Percentiles rank a stretch among this genome's conserved stretches.
Conservation (phyloP, 2,329 filamentous ascomycete genomes). For the Trichoderma pleuroti region DNA sequence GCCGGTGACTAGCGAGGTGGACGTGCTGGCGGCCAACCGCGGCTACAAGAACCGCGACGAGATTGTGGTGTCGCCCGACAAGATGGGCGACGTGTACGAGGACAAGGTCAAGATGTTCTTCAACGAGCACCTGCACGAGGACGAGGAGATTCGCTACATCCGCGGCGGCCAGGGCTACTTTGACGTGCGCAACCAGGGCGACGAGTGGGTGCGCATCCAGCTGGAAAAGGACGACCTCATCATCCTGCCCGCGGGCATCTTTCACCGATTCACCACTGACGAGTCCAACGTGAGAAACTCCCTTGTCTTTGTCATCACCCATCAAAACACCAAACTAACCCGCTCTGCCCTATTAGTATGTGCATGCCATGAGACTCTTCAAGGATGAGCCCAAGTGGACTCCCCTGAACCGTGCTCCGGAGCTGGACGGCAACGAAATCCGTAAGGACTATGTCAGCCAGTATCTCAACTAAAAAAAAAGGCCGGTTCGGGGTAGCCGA, state of each 20-base stretch:
- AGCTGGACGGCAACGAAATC: constrained; percentile 75
- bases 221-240: constrained; percentile 87
- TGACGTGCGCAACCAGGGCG: constrained; percentile 77
- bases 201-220: constrained; percentile 84
- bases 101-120: constrained; percentile 94
- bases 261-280: constrained; percentile 96
- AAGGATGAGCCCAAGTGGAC: constrained; percentile 99
- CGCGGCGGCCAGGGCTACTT: constrained; percentile 86
- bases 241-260: constrained; percentile 91
- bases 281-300: constrained; percentile 69
- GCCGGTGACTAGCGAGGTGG: constrained; percentile 61
- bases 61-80: constrained; percentile 80
- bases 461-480: constrained; percentile 37
- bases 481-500: background rate
- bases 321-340: background rate
- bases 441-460: constrained; percentile 71
- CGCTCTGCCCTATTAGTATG: constrained; percentile 59
- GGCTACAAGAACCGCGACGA: constrained; percentile 94
- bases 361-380: constrained; percentile 94
- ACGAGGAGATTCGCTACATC: constrained; percentile 97
- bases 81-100: constrained; percentile 85
- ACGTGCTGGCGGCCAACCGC: constrained; percentile 69
- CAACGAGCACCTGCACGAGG: constrained; percentile 92
- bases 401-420: constrained; percentile 73
- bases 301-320: background rate